Evolutionary conservation across 345 rosid genomes (phyloP).

Genomic region (Acer negundo): DNA sequence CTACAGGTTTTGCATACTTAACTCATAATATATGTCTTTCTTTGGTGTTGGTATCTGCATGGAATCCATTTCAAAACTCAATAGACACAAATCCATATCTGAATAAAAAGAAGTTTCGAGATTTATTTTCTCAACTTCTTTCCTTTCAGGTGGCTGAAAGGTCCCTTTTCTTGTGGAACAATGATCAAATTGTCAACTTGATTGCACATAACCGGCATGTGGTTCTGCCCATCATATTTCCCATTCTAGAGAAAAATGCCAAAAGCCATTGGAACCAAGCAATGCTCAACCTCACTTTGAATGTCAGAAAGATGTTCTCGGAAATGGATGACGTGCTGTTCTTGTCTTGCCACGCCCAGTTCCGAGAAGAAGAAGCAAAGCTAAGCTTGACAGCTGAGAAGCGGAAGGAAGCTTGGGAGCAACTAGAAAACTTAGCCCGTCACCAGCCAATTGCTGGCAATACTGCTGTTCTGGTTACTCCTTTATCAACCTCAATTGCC

Average conservation of each 20-base stretch:
- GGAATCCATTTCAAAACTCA: neutral
- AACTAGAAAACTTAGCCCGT: conserved; percentile 66
- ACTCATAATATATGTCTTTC: neutral
- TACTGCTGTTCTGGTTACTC: conserved; percentile 65
- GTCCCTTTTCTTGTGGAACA: conserved; percentile 89
- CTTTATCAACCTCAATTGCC: conserved; percentile 50
- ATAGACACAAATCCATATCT: neutral
- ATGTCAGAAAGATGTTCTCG: conserved; percentile 67
- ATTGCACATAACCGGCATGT: conserved; percentile 66
- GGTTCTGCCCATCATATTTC: conserved; percentile 66
- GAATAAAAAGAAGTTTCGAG: neutral
- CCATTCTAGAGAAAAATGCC: conserved; percentile 73
- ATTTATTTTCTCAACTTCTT: neutral
- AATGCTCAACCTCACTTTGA: conserved; percentile 67
- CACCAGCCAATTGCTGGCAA: conserved; percentile 64
- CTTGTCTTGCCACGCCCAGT: conserved; percentile 60
- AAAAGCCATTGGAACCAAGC: conserved; percentile 83
- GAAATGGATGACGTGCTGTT: conserved; percentile 80
- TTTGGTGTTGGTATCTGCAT: neutral
- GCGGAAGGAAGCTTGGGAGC: conserved; percentile 68
- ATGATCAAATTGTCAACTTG: conserved; percentile 79
- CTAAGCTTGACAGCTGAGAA: conserved; percentile 43
- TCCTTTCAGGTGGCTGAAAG: conserved; percentile 86
- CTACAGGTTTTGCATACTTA: neutral
- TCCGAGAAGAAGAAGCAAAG: conserved; percentile 60